A percentile compares a stretch with the other conserved stretches of the same genome.
Evolutionary conservation across 768 basidiomycete genomes (phyloP).

Genomic region (Strobilomyces dryophilus): DNA sequence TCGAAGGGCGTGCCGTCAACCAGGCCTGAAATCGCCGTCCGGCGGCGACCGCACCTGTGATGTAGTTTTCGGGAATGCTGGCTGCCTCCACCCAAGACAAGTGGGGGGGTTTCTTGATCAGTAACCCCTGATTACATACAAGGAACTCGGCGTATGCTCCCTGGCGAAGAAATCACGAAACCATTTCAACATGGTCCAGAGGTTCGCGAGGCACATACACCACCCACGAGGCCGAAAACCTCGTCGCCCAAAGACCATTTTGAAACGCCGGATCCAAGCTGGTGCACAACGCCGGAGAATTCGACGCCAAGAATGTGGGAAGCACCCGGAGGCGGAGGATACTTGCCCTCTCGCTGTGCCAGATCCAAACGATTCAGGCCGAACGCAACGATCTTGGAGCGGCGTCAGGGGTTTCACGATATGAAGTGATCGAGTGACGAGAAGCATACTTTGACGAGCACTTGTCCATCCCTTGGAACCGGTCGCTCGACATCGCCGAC

Average conservation of each 20-base stretch:
- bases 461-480: constrained; percentile 49
- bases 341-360: constrained; percentile 63
- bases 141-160: constrained; percentile 92
- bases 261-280: constrained; percentile 47
- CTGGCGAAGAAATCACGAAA: constrained; percentile 35
- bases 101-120: constrained; percentile 69
- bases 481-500: constrained; percentile 71
- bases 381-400: constrained; percentile 66
- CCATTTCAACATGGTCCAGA: background rate
- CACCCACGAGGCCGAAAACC: constrained; percentile 74
- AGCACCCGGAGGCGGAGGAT: constrained; percentile 74
- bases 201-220: constrained; percentile 47
- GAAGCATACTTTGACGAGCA: constrained; percentile 69
- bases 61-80: constrained; percentile 81
- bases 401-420: background rate
- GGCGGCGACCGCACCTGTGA: constrained; percentile 60
- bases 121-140: constrained; percentile 55
- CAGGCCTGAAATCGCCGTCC: constrained; percentile 15
- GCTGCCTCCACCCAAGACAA: constrained; percentile 85
- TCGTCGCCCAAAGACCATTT: constrained; percentile 63
- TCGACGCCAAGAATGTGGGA: constrained; percentile 82
- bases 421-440: background rate
- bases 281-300: constrained; percentile 66
- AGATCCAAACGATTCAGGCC: constrained; percentile 91
- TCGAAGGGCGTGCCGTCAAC: background rate